These are phyloP conservation scores for Aureobasidium sp. DNA, from an alignment of 2,329 filamentous ascomycete species.

Conservation along the genomic window DNA sequence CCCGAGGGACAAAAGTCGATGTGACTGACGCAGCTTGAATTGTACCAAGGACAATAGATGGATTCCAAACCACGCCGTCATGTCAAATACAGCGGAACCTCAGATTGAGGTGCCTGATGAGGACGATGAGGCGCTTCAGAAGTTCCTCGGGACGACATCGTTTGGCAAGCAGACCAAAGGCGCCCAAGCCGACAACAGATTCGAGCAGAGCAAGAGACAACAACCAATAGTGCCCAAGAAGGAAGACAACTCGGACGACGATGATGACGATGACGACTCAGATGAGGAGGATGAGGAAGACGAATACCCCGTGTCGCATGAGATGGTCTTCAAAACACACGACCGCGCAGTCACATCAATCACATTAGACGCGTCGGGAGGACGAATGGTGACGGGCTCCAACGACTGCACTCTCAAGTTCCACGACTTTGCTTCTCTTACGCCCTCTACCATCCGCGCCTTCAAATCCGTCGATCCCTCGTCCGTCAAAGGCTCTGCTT, in stretches of 20 bases:
- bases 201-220: constrained; percentile 60
- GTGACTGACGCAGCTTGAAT: neutral
- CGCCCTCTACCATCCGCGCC: constrained; percentile 82
- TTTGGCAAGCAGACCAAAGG: constrained; percentile 77
- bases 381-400: constrained; percentile 76
- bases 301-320: constrained; percentile 86
- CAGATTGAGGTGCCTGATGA: constrained; percentile 9
- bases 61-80: neutral
- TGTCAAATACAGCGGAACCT: neutral
- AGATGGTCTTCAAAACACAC: constrained; percentile 87
- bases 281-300: constrained; percentile 44
- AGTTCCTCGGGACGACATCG: constrained; percentile 68
- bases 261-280: constrained; percentile 36
- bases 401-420: constrained; percentile 86
- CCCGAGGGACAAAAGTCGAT: constrained; percentile 7
- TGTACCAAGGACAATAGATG: neutral
- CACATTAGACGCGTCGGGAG: constrained; percentile 76
- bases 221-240: constrained; percentile 10
- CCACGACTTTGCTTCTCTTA: constrained; percentile 94
- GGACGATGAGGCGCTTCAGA: constrained; percentile 60
- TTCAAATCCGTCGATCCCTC: constrained; percentile 90
- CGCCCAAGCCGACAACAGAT: constrained; percentile 68
- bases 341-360: constrained; percentile 77
- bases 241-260: constrained; percentile 43
- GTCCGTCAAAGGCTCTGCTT: constrained; percentile 55